Evolutionary conservation across 306 rosid species (phyloP).

Genomic region (Prunus mira): DNA sequence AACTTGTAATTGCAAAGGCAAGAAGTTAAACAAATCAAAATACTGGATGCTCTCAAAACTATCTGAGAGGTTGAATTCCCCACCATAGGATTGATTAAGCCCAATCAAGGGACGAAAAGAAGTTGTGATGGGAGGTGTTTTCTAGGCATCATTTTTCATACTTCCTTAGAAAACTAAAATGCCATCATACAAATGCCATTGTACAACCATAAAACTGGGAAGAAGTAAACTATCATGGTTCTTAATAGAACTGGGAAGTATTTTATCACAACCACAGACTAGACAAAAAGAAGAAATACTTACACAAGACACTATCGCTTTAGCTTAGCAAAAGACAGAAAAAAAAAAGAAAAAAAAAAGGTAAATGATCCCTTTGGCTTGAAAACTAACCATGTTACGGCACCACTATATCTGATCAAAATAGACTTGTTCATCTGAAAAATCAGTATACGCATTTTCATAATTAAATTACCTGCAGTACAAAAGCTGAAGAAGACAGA

Average conservation of each 20-base stretch:
- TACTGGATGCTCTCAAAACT: not conserved
- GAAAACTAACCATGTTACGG: not conserved
- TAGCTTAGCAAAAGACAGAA: not conserved
- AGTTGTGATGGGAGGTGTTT: not conserved
- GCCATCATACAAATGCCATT: not conserved
- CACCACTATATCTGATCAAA: not conserved
- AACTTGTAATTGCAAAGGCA: not conserved
- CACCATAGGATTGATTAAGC: not conserved
- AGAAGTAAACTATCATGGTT: not conserved
- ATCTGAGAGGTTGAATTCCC: not conserved
- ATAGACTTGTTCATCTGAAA: not conserved
- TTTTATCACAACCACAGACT: not conserved
- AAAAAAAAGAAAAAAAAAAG: not conserved
- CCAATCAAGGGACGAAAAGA: constrained; percentile 1
- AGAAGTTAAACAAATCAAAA: not conserved
- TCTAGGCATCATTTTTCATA: not conserved
- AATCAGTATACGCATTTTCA: constrained; percentile 2
- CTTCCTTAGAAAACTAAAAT: not conserved
- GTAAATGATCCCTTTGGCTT: not conserved
- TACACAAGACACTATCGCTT: not conserved
- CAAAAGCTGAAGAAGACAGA: constrained; percentile 97
- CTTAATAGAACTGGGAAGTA: not conserved
- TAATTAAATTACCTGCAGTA: constrained; percentile 70
- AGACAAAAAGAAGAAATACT: not conserved
- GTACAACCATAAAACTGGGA: not conserved